A percentile compares a stretch with the other conserved stretches of the same genome.
phyloP scores from a whole-genome alignment of 2,329 filamentous ascomycete genomes.

The Trichoderma hamatum region DNA sequence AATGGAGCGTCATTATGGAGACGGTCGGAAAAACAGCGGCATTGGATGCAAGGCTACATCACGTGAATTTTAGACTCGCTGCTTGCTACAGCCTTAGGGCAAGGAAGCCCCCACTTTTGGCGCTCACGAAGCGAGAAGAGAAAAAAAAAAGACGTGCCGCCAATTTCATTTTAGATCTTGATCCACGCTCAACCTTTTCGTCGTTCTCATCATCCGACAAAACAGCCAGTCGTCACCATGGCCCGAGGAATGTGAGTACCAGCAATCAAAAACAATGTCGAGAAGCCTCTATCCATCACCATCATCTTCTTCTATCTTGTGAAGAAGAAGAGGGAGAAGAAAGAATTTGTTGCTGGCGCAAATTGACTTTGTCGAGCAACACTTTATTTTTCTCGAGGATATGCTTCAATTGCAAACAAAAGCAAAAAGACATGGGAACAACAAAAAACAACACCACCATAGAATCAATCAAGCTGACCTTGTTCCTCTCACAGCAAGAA shows the following conservation, averaged over 20 bases:
- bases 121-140: conserved; percentile 30
- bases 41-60: background rate
- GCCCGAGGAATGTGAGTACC: conserved; percentile 64
- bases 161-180: conserved; percentile 33
- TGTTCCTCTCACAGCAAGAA: conserved; percentile 71
- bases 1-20: background rate
- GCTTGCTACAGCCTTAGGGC: conserved; percentile 38
- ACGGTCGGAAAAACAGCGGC: background rate
- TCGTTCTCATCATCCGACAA: conserved; percentile 45
- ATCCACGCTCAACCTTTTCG: conserved; percentile 34
- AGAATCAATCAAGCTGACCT: conserved; percentile 37
- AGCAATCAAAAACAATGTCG: background rate
- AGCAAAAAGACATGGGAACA: background rate
- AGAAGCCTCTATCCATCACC: background rate
- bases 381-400: background rate
- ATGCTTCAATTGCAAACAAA: background rate
- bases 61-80: background rate
- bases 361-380: background rate
- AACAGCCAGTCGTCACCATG: conserved; percentile 57
- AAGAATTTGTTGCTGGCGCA: background rate
- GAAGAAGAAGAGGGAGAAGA: background rate
- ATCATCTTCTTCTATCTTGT: background rate
- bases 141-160: conserved; percentile 37
- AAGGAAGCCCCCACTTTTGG: conserved; percentile 38
- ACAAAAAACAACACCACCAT: background rate